Evolutionary conservation across 306 rosid genomes (phyloP), one percentile per base, ranked within the genome.

Genomic region (Castanospermum australe): DNA sequence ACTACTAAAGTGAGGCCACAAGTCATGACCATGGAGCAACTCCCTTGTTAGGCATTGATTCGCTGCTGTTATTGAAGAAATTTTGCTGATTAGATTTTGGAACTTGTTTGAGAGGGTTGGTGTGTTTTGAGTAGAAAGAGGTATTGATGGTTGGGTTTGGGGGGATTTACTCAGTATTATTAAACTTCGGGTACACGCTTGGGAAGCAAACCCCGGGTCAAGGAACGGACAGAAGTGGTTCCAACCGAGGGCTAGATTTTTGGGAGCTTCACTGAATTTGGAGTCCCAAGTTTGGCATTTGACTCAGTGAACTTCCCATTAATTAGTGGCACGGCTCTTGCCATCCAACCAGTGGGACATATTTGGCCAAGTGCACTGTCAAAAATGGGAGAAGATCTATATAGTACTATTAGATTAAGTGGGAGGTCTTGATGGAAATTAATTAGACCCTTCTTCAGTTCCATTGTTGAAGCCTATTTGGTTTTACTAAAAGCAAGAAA

Each of bases 161-260:
- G 83, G 90, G 78, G 86, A 83, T 89, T 89, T 91, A 86, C 92
- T 79, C 71, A 38, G 39, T 30, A 74, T 81, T n/a, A n/a, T 54
- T 42, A 68, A 59, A 78, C 91, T 84, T 89, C 67, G 90, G 91
- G 83, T 84, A 83, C 91, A 90, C 88, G 90, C 81, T 83, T 84
- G 86, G 94, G 87, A 81, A 82, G 81, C 87, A 87, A 90, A 73
- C 75, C 90, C 93, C 50, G 92, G 90, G 96, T 88, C 85, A 89
- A 86, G 87, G 62, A 84, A 84, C 84, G 83, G 96, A 93, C 96
- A 91, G 80, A 86, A 67, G 68, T 88, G 92, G 93, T 84, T 83
- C 83, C 78, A 92, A 90, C 85, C 96, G 90, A 92, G 98, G 90
- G 90, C 87, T 88, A 45, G 76, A 84, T 85, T 86, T 92, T 71